Base-by-base conservation (phyloP, 805 yeast genomes). In the Candida orba region DNA sequence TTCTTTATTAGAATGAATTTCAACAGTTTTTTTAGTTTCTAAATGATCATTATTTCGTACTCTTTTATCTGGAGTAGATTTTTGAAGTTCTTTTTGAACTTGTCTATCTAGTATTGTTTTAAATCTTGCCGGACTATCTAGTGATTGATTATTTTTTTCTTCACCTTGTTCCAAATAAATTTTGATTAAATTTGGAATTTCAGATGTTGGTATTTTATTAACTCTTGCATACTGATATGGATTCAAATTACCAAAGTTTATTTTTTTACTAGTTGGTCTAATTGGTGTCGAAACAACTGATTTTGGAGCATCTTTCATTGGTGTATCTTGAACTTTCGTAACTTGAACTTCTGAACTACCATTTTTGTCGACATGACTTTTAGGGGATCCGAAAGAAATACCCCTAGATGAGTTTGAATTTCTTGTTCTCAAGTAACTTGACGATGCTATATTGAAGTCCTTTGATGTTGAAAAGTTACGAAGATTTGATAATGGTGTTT, bases 181-280 rank as follows among this genome's bases (percentile, higher is more conserved):
- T 40, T 63, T 63, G 10, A 67, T 62, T 9, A 67, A 57, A 32
- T 47, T 54, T 17, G 71, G 68, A 37, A 67, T 52, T 30, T 67
- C 72, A 20, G 50, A 49, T 2, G 68, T 52, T 3, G 71, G 67
- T 13, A 67, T 46, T 34, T 63, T 60, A 44, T 66, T 54, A 49
- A 60, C 60, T 44, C 59, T 65, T 18, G 64, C 50, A 46, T 65
- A 68, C 48, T 67, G 70, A 34, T 65, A 64, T 9, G 72, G 72
- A 46, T 67, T 68, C 41, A 67, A 49, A 7, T 64, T 65, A 37
- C 65, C 67, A 52, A 67, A 65, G 18, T 66, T 23, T n/a, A 37
- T 36, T 4, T 40, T 20, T 17, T 27, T 6, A 20, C 12, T 34
- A 6, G 22, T 29, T 9, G 43, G 40, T 24, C 24, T 18, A 15